Conservation (phyloP, 2,329 filamentous ascomycete genomes). For the Colletotrichum phormii region DNA sequence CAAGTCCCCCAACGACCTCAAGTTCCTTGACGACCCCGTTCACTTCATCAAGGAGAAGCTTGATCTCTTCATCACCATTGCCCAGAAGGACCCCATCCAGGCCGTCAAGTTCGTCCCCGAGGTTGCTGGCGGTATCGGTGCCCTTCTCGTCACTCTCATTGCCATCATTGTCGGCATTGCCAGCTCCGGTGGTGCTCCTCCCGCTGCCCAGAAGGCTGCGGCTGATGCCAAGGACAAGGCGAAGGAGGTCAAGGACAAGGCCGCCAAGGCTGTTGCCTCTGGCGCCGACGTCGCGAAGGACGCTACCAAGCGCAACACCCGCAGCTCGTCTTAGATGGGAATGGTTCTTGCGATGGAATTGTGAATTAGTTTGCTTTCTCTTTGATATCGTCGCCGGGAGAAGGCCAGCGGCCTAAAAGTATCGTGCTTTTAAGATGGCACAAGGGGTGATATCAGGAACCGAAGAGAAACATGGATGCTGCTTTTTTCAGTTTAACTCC, state of each 20-base stretch:
- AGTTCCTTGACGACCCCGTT: conserved; percentile 92
- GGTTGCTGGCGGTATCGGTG: conserved; percentile 83
- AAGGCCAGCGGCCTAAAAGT: conserved; percentile 1
- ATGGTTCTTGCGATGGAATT: conserved; percentile 8
- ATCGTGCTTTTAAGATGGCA: conserved; percentile 12
- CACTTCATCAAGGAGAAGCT: conserved; percentile 91
- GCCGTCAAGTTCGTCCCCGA: conserved; percentile 92
- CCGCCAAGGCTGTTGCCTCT: conserved; percentile 66
- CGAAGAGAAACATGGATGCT: conserved; percentile 17
- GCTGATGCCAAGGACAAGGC: conserved; percentile 75
- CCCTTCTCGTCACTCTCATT: conserved; percentile 76
- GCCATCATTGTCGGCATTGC: conserved; percentile 77
- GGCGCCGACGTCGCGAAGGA: conserved; percentile 83
- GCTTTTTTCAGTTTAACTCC: conserved; percentile 30
- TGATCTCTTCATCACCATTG: conserved; percentile 88
- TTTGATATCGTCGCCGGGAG: conserved; percentile 22
- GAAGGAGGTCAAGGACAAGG: conserved; percentile 82
- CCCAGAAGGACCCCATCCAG: conserved; percentile 82
- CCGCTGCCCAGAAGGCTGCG: conserved; percentile 80
- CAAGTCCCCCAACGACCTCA: conserved; percentile 80
- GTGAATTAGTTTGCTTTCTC: conserved; percentile 32
- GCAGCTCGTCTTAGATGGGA: conserved; percentile 63
- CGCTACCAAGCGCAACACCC: conserved; percentile 69
- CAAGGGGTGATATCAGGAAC: conserved; percentile 7
- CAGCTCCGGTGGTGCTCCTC: conserved; percentile 68